Conservation (phyloP, 805 yeast species). For the Wickerhamiella australiensis region DNA sequence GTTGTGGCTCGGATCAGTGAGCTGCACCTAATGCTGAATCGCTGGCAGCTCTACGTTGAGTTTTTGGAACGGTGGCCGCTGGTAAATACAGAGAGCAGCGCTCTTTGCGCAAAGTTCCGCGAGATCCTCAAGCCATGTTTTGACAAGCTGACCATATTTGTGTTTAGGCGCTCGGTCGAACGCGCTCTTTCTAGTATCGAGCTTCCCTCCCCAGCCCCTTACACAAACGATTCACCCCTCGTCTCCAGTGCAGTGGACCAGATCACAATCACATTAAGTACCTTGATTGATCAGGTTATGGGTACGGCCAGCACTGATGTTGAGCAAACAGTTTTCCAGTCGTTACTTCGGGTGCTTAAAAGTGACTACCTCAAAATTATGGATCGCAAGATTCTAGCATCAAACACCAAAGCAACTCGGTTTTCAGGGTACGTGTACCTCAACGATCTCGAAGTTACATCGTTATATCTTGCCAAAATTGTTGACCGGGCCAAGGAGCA, state of each 20-base stretch:
- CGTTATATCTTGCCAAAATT: slow-evolving; percentile 42
- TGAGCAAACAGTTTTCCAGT: slow-evolving; percentile 43
- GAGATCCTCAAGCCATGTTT: slow-evolving; percentile 47
- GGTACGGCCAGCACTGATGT: slow-evolving; percentile 57
- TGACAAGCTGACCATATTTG: slow-evolving; percentile 51
- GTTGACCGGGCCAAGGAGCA: slow-evolving; percentile 19
- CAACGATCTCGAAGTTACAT: slow-evolving; percentile 59
- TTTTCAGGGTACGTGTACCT: slow-evolving; percentile 45
- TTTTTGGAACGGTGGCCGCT: slow-evolving; percentile 55
- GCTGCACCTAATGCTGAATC: slow-evolving; percentile 60
- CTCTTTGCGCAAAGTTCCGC: slow-evolving; percentile 44
- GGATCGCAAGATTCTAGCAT: slow-evolving; percentile 34
- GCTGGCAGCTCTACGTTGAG: slow-evolving; percentile 54
- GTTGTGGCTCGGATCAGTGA: slow-evolving; percentile 61
- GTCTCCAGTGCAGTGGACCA: slow-evolving; percentile 83
- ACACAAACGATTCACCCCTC: slow-evolving; percentile 35
- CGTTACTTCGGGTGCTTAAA: slow-evolving; percentile 48
- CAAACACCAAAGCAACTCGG: slow-evolving; percentile 25
- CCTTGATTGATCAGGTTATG: slow-evolving; percentile 49
- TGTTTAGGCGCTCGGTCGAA: slow-evolving; percentile 65
- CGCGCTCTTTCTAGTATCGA: slow-evolving; percentile 63
- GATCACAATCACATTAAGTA: slow-evolving; percentile 57
- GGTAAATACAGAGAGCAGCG: slow-evolving; percentile 34
- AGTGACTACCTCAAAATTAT: slow-evolving; percentile 50
- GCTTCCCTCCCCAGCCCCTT: slow-evolving; percentile 41